phyloP scores from a whole-genome alignment of 2,329 filamentous ascomycete species.

The Trichoderma koningii region DNA sequence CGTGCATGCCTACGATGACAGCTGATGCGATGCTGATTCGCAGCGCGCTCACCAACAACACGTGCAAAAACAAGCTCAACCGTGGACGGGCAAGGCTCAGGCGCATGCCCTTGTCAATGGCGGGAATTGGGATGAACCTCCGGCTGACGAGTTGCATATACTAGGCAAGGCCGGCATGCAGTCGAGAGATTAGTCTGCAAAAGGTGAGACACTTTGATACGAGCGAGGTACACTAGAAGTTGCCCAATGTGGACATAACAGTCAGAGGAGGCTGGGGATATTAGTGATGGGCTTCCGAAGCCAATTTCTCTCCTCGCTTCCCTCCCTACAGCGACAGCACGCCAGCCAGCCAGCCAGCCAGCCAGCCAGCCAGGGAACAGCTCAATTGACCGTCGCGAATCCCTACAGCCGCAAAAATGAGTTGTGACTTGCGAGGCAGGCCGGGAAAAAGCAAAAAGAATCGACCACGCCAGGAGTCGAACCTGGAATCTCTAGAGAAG shows the following conservation, averaged over 20 bases:
- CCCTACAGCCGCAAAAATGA: neutral
- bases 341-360: no score
- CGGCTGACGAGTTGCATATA: slow-evolving; percentile 6
- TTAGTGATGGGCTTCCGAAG: slow-evolving; percentile 1
- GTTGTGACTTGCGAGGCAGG: neutral
- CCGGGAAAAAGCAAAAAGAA: slow-evolving; percentile 11
- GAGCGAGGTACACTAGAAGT: slow-evolving; percentile 13
- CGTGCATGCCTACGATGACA: neutral
- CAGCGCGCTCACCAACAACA: neutral
- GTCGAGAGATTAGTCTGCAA: slow-evolving; percentile 23
- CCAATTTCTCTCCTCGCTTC: slow-evolving; percentile 1
- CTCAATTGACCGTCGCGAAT: neutral
- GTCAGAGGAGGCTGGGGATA: slow-evolving; percentile 16
- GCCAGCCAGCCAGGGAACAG: neutral
- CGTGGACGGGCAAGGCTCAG: no score
- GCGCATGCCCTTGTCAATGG: neutral
- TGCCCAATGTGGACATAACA: slow-evolving; percentile 21
- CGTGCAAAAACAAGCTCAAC: neutral
- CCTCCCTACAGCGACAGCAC: neutral
- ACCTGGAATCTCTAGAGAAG: slow-evolving; percentile 42
- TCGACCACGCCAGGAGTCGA: slow-evolving; percentile 43
- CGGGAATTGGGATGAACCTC: neutral
- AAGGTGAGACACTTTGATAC: slow-evolving; percentile 20
- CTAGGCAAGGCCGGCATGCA: neutral
- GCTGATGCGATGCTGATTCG: neutral